Conservation (phyloP, 75 land plant genomes). For the Picea glauca region DNA sequence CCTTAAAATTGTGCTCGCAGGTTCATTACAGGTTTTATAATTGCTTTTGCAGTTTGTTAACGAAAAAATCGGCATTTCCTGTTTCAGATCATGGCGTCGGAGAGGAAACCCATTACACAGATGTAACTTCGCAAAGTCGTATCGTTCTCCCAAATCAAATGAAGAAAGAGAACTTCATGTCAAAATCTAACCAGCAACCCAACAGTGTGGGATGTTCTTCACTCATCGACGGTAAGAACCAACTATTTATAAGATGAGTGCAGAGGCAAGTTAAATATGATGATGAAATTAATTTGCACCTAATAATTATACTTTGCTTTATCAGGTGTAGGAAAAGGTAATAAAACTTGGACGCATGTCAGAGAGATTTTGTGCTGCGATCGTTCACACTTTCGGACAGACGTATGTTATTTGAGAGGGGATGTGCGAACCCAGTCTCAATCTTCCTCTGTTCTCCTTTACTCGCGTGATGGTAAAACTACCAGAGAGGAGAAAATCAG, state of each 20-base stretch:
- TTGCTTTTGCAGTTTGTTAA: too few relatives aligned
- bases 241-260: background rate
- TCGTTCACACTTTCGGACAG: slow-evolving; percentile 38
- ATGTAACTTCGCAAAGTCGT: background rate
- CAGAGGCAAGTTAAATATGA: background rate
- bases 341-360: background rate
- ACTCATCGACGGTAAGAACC: background rate
- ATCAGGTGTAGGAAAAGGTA: background rate
- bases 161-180: background rate
- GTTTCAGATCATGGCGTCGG: background rate
- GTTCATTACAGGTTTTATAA: too few relatives aligned
- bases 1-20: background rate
- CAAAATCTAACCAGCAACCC: background rate
- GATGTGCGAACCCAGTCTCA: slow-evolving; percentile 29
- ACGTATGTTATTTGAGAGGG: slow-evolving; percentile 51
- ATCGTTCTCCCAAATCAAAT: background rate
- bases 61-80: background rate
- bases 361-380: slow-evolving; percentile 30
- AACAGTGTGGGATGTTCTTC: background rate
- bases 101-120: background rate
- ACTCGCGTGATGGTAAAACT: background rate
- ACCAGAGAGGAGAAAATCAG: slow-evolving; percentile 32
- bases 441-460: slow-evolving; percentile 10
- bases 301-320: too few relatives aligned
- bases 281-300: background rate